A percentile compares a stretch with the other conserved stretches of the same genome.
These are phyloP conservation scores for Psilocybe azurescens DNA, from an alignment of 768 basidiomycete species.

Conservation along the genomic window DNA sequence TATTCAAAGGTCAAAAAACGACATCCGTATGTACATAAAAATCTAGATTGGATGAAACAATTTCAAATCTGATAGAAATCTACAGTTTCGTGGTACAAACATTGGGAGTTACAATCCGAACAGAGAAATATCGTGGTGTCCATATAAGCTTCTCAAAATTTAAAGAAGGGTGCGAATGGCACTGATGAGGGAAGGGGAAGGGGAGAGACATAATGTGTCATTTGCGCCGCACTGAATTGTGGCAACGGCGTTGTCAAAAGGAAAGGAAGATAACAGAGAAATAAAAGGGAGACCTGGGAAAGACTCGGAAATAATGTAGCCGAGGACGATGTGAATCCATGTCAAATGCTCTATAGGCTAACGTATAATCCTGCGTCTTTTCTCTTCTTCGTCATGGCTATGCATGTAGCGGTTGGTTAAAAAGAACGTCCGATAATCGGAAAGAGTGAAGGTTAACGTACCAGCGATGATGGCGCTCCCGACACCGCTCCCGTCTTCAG, in stretches of 20 bases:
- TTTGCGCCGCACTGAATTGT: not conserved
- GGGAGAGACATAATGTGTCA: not conserved
- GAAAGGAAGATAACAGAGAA: not conserved
- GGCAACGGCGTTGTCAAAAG: not conserved
- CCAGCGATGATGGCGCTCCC: conserved; percentile 95
- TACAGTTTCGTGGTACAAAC: not conserved
- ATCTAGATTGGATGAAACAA: not conserved
- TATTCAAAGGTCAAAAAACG: too few species aligned
- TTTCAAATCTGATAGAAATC: not conserved
- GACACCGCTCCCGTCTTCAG: conserved; percentile 93
- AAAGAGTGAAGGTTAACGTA: conserved; percentile 19
- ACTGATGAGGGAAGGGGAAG: too few species aligned
- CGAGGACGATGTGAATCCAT: too few species aligned
- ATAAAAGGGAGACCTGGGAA: too few species aligned
- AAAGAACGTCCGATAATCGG: not conserved
- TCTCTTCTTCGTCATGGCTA: conserved; percentile 72
- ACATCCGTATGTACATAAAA: not conserved
- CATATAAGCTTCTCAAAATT: not conserved
- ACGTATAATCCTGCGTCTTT: conserved; percentile 27
- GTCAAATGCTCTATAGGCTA: conserved; percentile 17
- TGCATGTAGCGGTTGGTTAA: not conserved
- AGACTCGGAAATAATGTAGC: too few species aligned
- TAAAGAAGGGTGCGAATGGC: too few species aligned
- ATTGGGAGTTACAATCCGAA: too few species aligned
- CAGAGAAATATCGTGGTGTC: not conserved